Evolutionary conservation across 2,329 filamentous ascomycete genomes (phyloP).

Genomic region (Purpureocillium takamizusanense): DNA sequence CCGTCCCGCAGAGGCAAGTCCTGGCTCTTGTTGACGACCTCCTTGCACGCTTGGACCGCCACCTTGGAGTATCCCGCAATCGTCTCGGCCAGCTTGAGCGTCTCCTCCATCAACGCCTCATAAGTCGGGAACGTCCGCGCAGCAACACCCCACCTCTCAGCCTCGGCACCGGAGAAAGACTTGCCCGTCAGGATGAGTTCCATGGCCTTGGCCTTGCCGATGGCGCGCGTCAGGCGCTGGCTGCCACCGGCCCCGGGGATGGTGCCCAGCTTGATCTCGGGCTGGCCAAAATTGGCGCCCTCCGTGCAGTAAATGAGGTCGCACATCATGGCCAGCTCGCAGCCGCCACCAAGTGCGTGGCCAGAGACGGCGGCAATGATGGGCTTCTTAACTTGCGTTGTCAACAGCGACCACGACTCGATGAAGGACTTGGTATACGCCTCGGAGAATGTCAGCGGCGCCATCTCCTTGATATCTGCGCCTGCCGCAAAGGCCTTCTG

Average conservation of each 20-base stretch:
- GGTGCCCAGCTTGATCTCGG: slow-evolving; percentile 90
- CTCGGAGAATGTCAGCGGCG: slow-evolving; percentile 75
- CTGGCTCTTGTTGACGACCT: slow-evolving; percentile 99
- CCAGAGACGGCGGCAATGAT: slow-evolving; percentile 91
- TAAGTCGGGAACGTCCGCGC: slow-evolving; percentile 72
- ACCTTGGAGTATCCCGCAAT: slow-evolving; percentile 83
- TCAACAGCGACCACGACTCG: slow-evolving; percentile 83
- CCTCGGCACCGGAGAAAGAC: slow-evolving; percentile 75
- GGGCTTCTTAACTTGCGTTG: slow-evolving; percentile 80
- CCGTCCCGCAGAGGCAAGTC: slow-evolving; percentile 81
- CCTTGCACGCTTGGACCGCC: slow-evolving; percentile 84
- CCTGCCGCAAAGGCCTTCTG: slow-evolving; percentile 89
- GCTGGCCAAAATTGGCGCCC: slow-evolving; percentile 86
- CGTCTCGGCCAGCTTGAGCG: slow-evolving; percentile 74
- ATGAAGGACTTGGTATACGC: slow-evolving; percentile 92
- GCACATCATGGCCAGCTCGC: slow-evolving; percentile 95
- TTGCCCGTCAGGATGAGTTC: slow-evolving; percentile 82
- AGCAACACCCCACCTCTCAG: slow-evolving; percentile 83
- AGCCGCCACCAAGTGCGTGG: slow-evolving; percentile 89
- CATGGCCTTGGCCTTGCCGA: slow-evolving; percentile 84
- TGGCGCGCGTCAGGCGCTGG: slow-evolving; percentile 74
- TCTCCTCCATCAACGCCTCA: slow-evolving; percentile 73
- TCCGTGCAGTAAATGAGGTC: slow-evolving; percentile 89
- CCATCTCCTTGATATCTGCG: slow-evolving; percentile 99
- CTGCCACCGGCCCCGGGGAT: slow-evolving; percentile 89